Evolutionary conservation across 805 yeast genomes (phyloP), one percentile per base, ranked within the genome.

Genomic region (Candida bentonensis): DNA sequence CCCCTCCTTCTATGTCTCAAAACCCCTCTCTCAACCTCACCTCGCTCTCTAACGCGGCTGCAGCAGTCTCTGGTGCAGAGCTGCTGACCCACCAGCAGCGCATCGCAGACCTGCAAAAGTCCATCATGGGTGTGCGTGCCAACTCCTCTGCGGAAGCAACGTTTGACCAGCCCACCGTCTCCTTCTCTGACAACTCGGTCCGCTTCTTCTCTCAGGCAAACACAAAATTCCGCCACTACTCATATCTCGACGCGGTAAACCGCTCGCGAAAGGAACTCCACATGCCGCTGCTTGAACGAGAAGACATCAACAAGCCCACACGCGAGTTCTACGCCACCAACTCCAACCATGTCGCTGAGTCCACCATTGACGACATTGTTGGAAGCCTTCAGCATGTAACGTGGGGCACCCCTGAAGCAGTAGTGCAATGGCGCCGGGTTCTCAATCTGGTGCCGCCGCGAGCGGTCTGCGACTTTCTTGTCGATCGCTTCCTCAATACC

Each of bases 391-490:
- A 30, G 17, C 7, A 9, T 30, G 36, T 30, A 9, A 30, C 36
- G 7, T 30, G 36, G 36, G 36, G 36, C 20, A 30, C 36, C 5
- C 36, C 17, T 4, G 36, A 30, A 15, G 36, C 36, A 7, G 20
- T 30, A 4, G 17, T 30, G 7, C 36, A 30, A 30, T 49, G 52
- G 50, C 43, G 44, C 34, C 41, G 36, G 15, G 47, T 47, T 3
- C 36, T 49, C 15, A 41, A 44, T 2, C 48, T 47, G 22, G 46
- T 51, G 15, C 57, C 55, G 23, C 51, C 49, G 3, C 43, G 54
- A n/a, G 46, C 42, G 23, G 27, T 55, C 3, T 48, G 53, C 23
- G 52, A 53, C 21, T 48, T 50, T 22, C 40, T 53, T 13, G 41
- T 51, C 23, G 48, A 46, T 27, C 41, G 53, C 20, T 55, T 48